Conservation (phyloP, 176 grass and related monocot genomes). For the Rhynchospora pubera region DNA sequence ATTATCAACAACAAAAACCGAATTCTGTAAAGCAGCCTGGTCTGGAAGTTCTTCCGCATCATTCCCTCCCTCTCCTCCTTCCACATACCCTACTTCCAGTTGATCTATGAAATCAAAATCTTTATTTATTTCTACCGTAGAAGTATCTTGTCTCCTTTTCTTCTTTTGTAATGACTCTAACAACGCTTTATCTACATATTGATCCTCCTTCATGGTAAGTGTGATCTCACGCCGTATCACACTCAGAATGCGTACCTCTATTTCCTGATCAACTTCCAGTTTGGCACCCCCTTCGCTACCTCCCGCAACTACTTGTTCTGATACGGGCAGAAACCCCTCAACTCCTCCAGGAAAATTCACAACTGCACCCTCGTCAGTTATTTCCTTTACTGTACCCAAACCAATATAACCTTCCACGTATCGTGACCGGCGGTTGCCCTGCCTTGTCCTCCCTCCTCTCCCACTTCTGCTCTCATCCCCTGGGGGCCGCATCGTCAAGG, state of each 20-base stretch:
- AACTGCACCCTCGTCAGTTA: slow-evolving; percentile 56
- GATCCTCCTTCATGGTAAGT: slow-evolving; percentile 82
- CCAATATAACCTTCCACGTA: slow-evolving; percentile 48
- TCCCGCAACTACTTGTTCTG: slow-evolving; percentile 27
- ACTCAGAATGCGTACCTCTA: slow-evolving; percentile 63
- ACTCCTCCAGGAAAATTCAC: slow-evolving; percentile 59
- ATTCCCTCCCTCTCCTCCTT: slow-evolving; percentile 1
- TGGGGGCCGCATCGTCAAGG: slow-evolving; percentile 66
- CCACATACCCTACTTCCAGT: slow-evolving; percentile 20
- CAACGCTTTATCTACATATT: slow-evolving; percentile 64
- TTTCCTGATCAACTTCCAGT: slow-evolving; percentile 52
- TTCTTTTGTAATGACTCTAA: slow-evolving; percentile 60
- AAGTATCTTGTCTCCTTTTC: slow-evolving; percentile 20
- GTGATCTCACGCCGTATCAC: slow-evolving; percentile 54
- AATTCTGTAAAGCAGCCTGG: background rate
- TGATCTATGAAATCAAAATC: background rate
- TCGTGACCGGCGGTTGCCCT: slow-evolving; percentile 15
- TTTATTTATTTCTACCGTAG: background rate
- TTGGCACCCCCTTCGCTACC: slow-evolving; percentile 28
- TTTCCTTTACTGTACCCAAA: slow-evolving; percentile 50
- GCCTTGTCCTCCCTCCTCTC: slow-evolving; percentile 27
- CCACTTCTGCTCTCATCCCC: slow-evolving; percentile 41
- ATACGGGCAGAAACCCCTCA: slow-evolving; percentile 81
- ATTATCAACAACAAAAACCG: background rate
- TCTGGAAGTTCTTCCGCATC: background rate